A percentile compares a stretch with the other conserved stretches of the same genome.
These are phyloP conservation scores for Plasmopara halstedii DNA, from an alignment of 352 stramenopile genomes.

Conservation along the genomic window DNA sequence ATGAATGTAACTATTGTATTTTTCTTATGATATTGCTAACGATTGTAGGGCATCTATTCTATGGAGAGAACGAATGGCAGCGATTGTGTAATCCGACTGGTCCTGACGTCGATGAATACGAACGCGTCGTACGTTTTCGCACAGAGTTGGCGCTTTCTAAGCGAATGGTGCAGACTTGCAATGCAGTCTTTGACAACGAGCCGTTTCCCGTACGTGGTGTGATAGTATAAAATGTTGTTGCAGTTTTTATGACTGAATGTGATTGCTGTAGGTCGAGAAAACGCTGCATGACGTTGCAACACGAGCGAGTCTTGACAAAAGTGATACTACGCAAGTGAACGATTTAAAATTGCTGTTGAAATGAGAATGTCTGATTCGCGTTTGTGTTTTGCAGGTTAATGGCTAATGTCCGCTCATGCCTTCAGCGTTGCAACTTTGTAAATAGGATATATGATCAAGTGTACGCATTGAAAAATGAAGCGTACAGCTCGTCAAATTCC, in stretches of 20 bases:
- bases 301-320: slow-evolving; percentile 38
- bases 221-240: background rate
- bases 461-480: slow-evolving; percentile 52
- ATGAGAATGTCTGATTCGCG: background rate
- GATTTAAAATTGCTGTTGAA: background rate
- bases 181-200: slow-evolving; percentile 75
- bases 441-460: slow-evolving; percentile 61
- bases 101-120: slow-evolving; percentile 40
- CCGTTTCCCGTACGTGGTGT: slow-evolving; percentile 40
- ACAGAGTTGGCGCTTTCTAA: slow-evolving; percentile 59
- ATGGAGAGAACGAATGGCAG: slow-evolving; percentile 69
- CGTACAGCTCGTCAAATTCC: slow-evolving; percentile 55
- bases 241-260: background rate
- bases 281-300: slow-evolving; percentile 51
- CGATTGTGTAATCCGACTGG: slow-evolving; percentile 41
- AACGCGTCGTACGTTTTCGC: slow-evolving; percentile 63
- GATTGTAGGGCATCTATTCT: slow-evolving; percentile 42
- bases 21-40: background rate
- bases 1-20: background rate
- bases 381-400: slow-evolving; percentile 35
- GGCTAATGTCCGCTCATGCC: slow-evolving; percentile 52
- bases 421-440: slow-evolving; percentile 65
- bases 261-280: slow-evolving; percentile 33
- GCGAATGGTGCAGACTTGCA: slow-evolving; percentile 56
- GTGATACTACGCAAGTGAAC: slow-evolving; percentile 32